Percentiles rank a stretch among this genome's conserved stretches.
Conservation (phyloP, 208 protist genomes). For the Acanthamoeba culbertsoni region DNA sequence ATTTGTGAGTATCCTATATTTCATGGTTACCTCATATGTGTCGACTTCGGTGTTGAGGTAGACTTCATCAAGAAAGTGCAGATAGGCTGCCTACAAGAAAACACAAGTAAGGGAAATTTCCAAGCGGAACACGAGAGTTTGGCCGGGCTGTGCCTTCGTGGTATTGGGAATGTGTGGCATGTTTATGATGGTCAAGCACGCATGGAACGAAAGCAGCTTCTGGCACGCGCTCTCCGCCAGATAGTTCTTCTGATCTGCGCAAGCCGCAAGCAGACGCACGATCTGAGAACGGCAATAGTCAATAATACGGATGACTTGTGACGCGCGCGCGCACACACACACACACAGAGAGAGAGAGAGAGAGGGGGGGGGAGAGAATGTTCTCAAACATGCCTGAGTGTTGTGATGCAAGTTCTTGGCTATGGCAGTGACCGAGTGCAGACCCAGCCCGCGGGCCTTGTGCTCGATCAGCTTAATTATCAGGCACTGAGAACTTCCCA, state of each 20-base stretch:
- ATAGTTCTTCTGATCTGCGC: constrained; percentile 59
- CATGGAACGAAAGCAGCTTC: constrained; percentile 38
- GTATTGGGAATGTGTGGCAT: not conserved
- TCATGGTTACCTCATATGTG: constrained; percentile 58
- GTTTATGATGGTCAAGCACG: constrained; percentile 34
- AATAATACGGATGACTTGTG: too few species aligned
- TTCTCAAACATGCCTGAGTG: not conserved
- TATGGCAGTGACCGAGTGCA: not conserved
- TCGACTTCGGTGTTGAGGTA: constrained; percentile 59
- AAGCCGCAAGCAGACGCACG: constrained; percentile 37
- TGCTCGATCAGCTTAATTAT: constrained; percentile 35
- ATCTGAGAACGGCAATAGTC: not conserved
- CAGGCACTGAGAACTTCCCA: not conserved
- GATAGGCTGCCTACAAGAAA: constrained; percentile 1
- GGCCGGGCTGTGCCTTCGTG: not conserved
- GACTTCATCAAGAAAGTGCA: constrained; percentile 53
- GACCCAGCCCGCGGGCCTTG: constrained; percentile 7
- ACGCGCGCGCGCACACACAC: not conserved
- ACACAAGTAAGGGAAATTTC: not conserved
- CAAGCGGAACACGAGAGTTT: not conserved
- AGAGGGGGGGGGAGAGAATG: not conserved
- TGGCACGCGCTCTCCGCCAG: constrained; percentile 54
- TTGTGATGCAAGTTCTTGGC: constrained; percentile 52
- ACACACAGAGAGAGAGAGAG: not conserved
- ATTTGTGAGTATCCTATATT: too few species aligned